Evolutionary conservation across 352 stramenopile genomes (phyloP).

Genomic region (Globisporangium yorkense): DNA sequence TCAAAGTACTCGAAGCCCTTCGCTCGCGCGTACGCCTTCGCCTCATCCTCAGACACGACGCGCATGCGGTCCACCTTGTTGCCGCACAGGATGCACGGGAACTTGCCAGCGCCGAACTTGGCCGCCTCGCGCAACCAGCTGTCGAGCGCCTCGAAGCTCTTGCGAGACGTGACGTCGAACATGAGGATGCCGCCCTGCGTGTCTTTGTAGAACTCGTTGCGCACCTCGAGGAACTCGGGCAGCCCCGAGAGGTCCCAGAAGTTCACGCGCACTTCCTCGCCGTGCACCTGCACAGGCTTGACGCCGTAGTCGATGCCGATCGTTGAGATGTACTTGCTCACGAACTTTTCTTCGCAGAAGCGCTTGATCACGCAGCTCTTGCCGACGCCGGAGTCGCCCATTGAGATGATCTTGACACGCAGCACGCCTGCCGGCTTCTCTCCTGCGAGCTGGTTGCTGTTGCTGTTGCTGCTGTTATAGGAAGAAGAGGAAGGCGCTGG

Average conservation of each 20-base stretch:
- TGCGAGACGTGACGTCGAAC: conserved; percentile 70
- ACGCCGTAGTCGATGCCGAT: conserved; percentile 96
- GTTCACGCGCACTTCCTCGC: conserved; percentile 85
- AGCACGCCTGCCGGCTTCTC: conserved; percentile 26
- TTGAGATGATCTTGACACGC: conserved; percentile 93
- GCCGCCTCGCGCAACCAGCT: conserved; percentile 84
- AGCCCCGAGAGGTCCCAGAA: conserved; percentile 93
- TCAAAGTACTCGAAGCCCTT: conserved; percentile 91
- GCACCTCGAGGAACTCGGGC: conserved; percentile 92
- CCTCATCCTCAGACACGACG: conserved; percentile 79
- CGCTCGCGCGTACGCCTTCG: conserved; percentile 49
- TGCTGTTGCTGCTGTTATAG: conserved; percentile 3
- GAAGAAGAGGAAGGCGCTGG: neutral
- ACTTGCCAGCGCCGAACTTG: conserved; percentile 85
- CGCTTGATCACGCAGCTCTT: conserved; percentile 96
- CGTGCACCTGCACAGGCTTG: conserved; percentile 79
- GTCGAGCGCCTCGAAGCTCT: conserved; percentile 84
- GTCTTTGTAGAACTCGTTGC: conserved; percentile 98
- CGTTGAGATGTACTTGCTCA: conserved; percentile 94
- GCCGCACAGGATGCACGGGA: conserved; percentile 85
- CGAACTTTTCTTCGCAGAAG: conserved; percentile 94
- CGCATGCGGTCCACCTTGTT: conserved; percentile 89
- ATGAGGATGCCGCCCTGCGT: conserved; percentile 72
- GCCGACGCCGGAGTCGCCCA: conserved; percentile 85
- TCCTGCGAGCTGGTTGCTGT: conserved; percentile 21